These are phyloP conservation scores for Coniosporium apollinis DNA, from an alignment of 495 filamentous ascomycete genomes.

Conservation along the genomic window DNA sequence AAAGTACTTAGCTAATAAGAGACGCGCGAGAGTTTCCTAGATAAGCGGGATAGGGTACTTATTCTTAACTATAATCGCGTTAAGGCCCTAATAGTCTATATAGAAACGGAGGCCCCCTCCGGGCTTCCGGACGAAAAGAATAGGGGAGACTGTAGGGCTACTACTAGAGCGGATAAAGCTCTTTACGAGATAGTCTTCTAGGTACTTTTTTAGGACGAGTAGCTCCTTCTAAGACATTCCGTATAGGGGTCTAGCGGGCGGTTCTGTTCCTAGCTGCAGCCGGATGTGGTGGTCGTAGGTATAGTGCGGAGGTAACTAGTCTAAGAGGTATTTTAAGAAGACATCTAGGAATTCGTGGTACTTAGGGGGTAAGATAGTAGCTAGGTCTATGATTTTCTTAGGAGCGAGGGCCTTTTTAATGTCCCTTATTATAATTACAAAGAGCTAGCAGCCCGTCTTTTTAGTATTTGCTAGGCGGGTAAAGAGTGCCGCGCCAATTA, in stretches of 20 bases:
- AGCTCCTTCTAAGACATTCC: slow-evolving; percentile 2
- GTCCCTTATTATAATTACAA: neutral
- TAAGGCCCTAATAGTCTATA: slow-evolving; percentile 16
- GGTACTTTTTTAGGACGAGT: neutral
- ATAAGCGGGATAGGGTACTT: slow-evolving; percentile 14
- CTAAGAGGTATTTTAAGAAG: neutral
- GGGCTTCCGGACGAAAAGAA: slow-evolving; percentile 12
- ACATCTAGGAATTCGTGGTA: neutral
- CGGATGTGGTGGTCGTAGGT: neutral
- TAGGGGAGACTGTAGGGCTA: slow-evolving; percentile 6
- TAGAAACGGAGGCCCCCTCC: slow-evolving; percentile 12
- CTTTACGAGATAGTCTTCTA: slow-evolving; percentile 6
- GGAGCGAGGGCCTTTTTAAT: neutral
- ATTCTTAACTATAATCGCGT: slow-evolving; percentile 11
- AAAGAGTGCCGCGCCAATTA: neutral
- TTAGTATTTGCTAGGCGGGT: neutral
- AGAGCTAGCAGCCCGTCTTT: neutral
- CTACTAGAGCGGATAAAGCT: slow-evolving; percentile 13
- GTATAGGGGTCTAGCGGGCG: neutral
- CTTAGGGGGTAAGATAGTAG: neutral
- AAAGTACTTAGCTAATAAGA: slow-evolving; percentile 10
- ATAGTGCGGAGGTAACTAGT: neutral
- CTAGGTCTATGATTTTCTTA: neutral
- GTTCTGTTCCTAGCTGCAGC: neutral
- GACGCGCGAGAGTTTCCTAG: slow-evolving; percentile 9